Base-by-base conservation (phyloP, 2,329 filamentous ascomycete species). In the Setomelanomma holmii region DNA sequence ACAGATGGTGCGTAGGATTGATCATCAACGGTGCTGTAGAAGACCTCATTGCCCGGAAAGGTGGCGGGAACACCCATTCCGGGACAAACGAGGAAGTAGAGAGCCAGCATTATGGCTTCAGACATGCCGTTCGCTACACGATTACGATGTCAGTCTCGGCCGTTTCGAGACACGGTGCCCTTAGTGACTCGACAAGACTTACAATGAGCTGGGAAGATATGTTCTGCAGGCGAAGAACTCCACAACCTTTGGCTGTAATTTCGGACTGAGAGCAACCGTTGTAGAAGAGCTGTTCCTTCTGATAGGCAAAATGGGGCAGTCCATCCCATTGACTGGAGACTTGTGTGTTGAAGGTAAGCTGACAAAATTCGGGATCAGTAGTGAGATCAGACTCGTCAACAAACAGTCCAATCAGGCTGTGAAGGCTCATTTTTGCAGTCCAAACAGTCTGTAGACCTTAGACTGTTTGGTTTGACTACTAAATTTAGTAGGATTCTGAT, bases 241-340 rank as follows among this genome's bases (percentile, higher is more conserved):
- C 14, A 2, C 10, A 30, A 3, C 27, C 27, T 2, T 8, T 8
- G 27, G 27, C 5, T 30, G 27, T 30, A 2, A 30, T 30, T 8
- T 8, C 10, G 27, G 27, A 3, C 5, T 30, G 10, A 2, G 27
- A 10, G 27, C 3, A 3, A 14, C 27, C 27, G 27, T 30, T 30
- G 27, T 30, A 30, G 27, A 44, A 44, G 7, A 33, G 24, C 24
- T 44, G n/a, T n/a, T 33, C 5, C n/a, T 41, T 40, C 23, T 44
- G 30, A 35, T 55, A 45, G 38, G 33, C 17, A 16, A 49, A 56
- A 27, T 59, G 56, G 5, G 53, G 36, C 4, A 56, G 43, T 27
- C 55, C 52, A 27, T 86, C 84, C 84, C 82, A 86, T 67, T 86
- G 84, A 19, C 76, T 82, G 46, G 78, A 79, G 22, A 71, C 70